Base-by-base conservation (phyloP, 495 filamentous ascomycete species). In the Penicillium verhagenii region DNA sequence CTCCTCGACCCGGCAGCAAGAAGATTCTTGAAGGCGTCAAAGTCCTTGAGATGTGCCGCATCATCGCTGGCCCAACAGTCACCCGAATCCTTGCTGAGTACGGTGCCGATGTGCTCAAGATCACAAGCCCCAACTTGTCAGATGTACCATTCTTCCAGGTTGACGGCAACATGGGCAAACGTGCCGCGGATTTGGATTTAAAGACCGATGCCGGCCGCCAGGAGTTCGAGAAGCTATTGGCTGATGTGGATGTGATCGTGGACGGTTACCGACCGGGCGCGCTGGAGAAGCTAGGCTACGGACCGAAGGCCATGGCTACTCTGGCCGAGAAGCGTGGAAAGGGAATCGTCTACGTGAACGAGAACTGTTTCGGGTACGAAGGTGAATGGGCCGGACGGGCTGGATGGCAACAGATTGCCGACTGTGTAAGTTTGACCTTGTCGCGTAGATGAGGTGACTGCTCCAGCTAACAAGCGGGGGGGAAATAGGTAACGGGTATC, bases 111-210 rank as follows among this genome's bases (percentile, higher is more conserved):
- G 81, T 88, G 3, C 67, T 89, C 57, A 90, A 90, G 63, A 78
- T 91, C 56, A 90, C 87, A 14, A 86, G 82, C 23, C 81, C 85
- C 0, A 72, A 77, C 29, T 74, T 90, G 21, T 82, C 82, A 13
- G 88, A 91, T 53, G 87, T 91, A 9, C 87, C 88, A 0, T 89
- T 90, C 74, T 91, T 90, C 75, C 87, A 90, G 65, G 84, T 91
- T 9, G 87, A 90, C 58, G 85, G 85, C 39, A 91, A 92, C 68
- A 82, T 85, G 61, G 86, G 87, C 52, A 91, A 90, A 65, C 76
- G 76, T 45, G 71, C 78, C 18, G 71, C 76, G 6, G 75, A 79
- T 45, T 70, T 91, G 13, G 79, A 90, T 55, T 74, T 91, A 19
- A 82, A 82, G 52, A 72, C 63, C 53, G 61, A 74, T 1, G 67